Evolutionary conservation across 495 filamentous ascomycete genomes (phyloP).

Genomic region (Geopyxis carbonaria): DNA sequence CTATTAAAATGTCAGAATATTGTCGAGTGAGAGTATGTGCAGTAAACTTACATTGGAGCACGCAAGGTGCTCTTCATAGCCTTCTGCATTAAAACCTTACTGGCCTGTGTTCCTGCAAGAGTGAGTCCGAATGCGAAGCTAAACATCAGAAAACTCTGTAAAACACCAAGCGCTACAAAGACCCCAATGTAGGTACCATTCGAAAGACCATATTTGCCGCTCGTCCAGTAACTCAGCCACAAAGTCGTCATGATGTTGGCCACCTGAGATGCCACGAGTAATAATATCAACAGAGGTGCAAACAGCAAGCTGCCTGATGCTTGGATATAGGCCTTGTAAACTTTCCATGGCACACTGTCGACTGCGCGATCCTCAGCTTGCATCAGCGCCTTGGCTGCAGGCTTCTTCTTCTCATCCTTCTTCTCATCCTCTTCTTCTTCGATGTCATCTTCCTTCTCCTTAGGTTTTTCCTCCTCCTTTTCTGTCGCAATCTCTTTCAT

Average conservation of each 20-base stretch:
- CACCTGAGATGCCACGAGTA: conserved; percentile 56
- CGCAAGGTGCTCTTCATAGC: conserved; percentile 67
- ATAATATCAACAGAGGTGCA: conserved; percentile 41
- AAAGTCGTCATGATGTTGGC: conserved; percentile 73
- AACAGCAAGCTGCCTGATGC: conserved; percentile 67
- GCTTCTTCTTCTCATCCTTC: conserved; percentile 30
- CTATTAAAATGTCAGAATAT: neutral
- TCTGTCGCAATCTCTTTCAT: conserved; percentile 72
- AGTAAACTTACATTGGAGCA: conserved; percentile 53
- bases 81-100: conserved; percentile 64
- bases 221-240: conserved; percentile 88
- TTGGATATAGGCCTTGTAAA: conserved; percentile 63
- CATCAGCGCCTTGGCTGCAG: conserved; percentile 51
- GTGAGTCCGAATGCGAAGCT: conserved; percentile 49
- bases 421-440: conserved; percentile 20
- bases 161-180: conserved; percentile 59
- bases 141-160: conserved; percentile 67
- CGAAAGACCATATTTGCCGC: conserved; percentile 43
- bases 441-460: conserved; percentile 30
- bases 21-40: neutral
- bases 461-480: conserved; percentile 36
- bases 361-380: conserved; percentile 75
- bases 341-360: conserved; percentile 63
- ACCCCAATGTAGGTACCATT: conserved; percentile 67
- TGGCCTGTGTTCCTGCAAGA: conserved; percentile 61